Conservation (phyloP, 2,329 filamentous ascomycete genomes). For the Trichoderma sp. region DNA sequence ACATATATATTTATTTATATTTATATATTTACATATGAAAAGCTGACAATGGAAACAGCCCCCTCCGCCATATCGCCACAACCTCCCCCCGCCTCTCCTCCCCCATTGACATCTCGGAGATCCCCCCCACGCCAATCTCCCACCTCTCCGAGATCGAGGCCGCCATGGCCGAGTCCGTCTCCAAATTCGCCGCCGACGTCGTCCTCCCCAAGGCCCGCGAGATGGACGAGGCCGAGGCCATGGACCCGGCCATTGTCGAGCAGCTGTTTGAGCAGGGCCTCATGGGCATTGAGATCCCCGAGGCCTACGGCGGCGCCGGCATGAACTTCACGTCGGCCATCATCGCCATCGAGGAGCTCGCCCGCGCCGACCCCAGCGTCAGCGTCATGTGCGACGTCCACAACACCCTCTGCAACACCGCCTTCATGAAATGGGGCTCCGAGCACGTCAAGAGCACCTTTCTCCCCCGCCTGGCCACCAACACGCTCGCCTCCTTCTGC, state of each 20-base stretch:
- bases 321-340: constrained; percentile 99
- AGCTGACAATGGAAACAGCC: constrained; percentile 25
- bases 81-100: constrained; percentile 52
- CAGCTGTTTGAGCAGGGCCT: constrained; percentile 95
- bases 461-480: constrained; percentile 83
- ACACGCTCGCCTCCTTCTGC: constrained; percentile 89
- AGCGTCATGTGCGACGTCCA: constrained; percentile 95
- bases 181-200: constrained; percentile 84
- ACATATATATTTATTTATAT: too few species aligned
- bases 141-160: constrained; percentile 87
- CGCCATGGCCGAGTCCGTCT: constrained; percentile 85
- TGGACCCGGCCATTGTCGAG: constrained; percentile 86
- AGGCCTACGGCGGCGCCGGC: constrained; percentile 92
- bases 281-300: constrained; percentile 96
- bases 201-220: constrained; percentile 89
- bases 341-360: constrained; percentile 94
- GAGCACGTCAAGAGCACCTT: constrained; percentile 76
- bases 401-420: constrained; percentile 96
- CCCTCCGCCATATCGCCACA: constrained; percentile 56
- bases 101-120: constrained; percentile 62
- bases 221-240: constrained; percentile 94
- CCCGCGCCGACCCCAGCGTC: constrained; percentile 88
- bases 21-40: too few species aligned
- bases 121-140: constrained; percentile 87
- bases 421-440: constrained; percentile 80